Percentiles rank a stretch among this genome's conserved stretches.
Conservation (phyloP, 2,329 filamentous ascomycete species). For the Coniochaeta sp. region DNA sequence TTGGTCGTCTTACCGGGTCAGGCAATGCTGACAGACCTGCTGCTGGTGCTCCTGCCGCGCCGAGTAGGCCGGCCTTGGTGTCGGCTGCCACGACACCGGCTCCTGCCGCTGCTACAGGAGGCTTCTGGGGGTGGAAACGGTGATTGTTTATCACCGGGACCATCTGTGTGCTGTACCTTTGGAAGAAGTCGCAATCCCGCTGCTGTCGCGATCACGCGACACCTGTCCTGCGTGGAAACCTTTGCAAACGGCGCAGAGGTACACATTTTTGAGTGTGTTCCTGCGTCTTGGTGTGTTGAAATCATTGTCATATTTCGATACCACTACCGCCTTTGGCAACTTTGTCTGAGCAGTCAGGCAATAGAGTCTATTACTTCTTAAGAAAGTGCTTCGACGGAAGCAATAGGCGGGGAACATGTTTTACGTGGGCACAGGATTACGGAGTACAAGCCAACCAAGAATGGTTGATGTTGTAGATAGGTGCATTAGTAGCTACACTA, state of each 20-base stretch:
- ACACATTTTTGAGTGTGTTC: background rate
- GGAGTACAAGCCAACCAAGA: background rate
- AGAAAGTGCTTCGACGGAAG: slow-evolving; percentile 16
- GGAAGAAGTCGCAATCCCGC: background rate
- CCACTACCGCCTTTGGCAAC: background rate
- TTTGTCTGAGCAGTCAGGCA: background rate
- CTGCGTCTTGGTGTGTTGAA: background rate
- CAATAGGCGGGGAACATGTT: slow-evolving; percentile 7
- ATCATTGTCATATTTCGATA: background rate
- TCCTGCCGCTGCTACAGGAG: slow-evolving; percentile 19
- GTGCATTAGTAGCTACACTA: background rate
- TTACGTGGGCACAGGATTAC: background rate
- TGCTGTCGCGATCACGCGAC: background rate
- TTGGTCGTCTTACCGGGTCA: slow-evolving; percentile 38
- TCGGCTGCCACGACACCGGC: slow-evolving; percentile 15
- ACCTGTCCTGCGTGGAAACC: background rate
- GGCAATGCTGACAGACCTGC: slow-evolving; percentile 11
- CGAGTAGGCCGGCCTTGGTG: slow-evolving; percentile 6
- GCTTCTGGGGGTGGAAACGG: slow-evolving; percentile 50
- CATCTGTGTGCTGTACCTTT: background rate
- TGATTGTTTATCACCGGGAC: slow-evolving; percentile 13
- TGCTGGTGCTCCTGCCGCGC: slow-evolving; percentile 15
- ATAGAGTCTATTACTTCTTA: slow-evolving; percentile 13
- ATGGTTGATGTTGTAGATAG: background rate
- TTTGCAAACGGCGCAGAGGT: background rate